Base-by-base conservation (phyloP, 1,139 yeast genomes). In the Pichia sp. region DNA sequence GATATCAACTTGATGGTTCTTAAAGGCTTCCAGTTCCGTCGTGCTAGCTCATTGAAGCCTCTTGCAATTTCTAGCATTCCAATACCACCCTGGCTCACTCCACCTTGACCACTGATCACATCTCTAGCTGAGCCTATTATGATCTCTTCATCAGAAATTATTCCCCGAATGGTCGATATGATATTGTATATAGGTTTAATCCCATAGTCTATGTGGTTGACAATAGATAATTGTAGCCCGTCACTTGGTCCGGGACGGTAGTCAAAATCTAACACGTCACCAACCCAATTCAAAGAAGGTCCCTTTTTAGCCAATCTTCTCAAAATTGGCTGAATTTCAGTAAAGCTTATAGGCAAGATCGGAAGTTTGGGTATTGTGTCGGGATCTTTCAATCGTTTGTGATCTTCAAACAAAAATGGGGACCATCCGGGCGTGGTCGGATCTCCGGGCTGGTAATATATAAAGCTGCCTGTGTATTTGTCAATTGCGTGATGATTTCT, bases 391-490 rank as follows among this genome's bases (percentile, higher is more conserved):
- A 65, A 56, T 49, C 80, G 64, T 53, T 69, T 73, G 16, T 34
- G 15, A 34, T 40, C n/a, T 8, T 72, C 70, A 44, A 68, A 65
- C 26, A 66, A 58, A 41, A 70, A 68, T 8, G 76, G 66, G n/a
- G 81, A 68, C 70, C 72, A 75, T 3, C 78, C 79, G 1, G 87
- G 83, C 44, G 86, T 83, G 1, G 90, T 83, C 42, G 92, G 92
- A 65, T 85, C 92, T 26, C 92, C 92, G 0, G 90, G 89, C 34
- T 71, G 72, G 36, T 79, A 81, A 5, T 82, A 79, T 54, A 82
- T 74, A 59, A 75, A 82, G 59, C 77, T 83, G 1, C 80, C 85
- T 13, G 86, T 76, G 5, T 80, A 84, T 64, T 85, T 73, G 65
- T 79, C 80, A 40, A 82, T 76, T 31, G 73, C 68, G 49, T 69